A percentile compares a stretch with the other conserved stretches of the same genome.
Evolutionary conservation across 495 filamentous ascomycete genomes (phyloP).

Genomic region (Neurospora discreta): DNA sequence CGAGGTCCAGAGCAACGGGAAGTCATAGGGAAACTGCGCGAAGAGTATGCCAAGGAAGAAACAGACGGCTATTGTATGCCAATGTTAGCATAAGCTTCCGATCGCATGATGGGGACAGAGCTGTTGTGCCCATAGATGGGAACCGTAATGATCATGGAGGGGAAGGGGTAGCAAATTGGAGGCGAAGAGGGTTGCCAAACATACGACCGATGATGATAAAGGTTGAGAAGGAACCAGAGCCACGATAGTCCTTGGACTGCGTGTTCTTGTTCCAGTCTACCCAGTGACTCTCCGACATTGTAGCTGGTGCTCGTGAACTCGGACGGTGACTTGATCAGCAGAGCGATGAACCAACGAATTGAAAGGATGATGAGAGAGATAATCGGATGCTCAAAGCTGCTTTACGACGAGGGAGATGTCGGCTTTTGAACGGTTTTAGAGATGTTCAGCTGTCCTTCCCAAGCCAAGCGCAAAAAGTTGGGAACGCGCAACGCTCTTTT

Average conservation of each 20-base stretch:
- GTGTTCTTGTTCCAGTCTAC: slow-evolving; percentile 41
- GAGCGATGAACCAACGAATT: not conserved
- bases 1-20: slow-evolving; percentile 85
- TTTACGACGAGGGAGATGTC: not conserved
- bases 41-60: slow-evolving; percentile 99
- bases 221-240: slow-evolving; percentile 63
- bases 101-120: not conserved
- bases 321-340: not conserved
- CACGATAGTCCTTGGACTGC: slow-evolving; percentile 37
- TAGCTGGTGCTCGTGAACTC: not conserved
- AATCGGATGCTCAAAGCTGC: not conserved
- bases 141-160: not conserved
- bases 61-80: slow-evolving; percentile 52
- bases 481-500: not conserved
- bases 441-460: not conserved
- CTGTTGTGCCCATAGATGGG: not conserved
- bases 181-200: slow-evolving; percentile 18
- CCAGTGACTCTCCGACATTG: slow-evolving; percentile 22
- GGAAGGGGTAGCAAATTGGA: not conserved
- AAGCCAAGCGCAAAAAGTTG: not conserved
- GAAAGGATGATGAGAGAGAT: not conserved
- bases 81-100: slow-evolving; percentile 2
- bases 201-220: slow-evolving; percentile 92
- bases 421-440: not conserved
- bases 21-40: slow-evolving; percentile 95